Evolutionary conservation across 257 asterid species (phyloP).

Genomic region (Nicotiana attenuata): DNA sequence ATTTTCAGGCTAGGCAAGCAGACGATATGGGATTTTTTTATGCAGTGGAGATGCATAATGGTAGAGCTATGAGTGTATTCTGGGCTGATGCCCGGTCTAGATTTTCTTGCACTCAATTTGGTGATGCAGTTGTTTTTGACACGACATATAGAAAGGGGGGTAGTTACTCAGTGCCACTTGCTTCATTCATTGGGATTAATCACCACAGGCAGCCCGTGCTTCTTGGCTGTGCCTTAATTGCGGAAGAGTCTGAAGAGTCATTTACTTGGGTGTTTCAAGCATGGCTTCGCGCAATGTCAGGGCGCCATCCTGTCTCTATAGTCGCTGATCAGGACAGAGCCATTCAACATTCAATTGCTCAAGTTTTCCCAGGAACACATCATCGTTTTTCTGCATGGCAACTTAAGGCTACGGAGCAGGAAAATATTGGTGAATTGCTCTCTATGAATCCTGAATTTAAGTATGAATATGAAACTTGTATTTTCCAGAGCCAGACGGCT

Average conservation of each 20-base stretch:
- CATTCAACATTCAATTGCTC: conserved; percentile 60
- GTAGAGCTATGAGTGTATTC: conserved; percentile 63
- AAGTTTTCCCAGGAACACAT: conserved; percentile 70
- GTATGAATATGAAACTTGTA: conserved; percentile 71
- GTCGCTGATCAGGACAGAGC: conserved; percentile 76
- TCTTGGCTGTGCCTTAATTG: conserved; percentile 88
- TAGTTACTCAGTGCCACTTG: conserved; percentile 60
- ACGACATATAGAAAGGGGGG: conserved; percentile 64
- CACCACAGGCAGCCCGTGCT: conserved; percentile 90
- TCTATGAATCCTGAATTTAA: conserved; percentile 72
- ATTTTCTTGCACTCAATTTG: conserved; percentile 79
- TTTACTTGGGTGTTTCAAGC: conserved; percentile 86
- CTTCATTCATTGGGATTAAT: conserved; percentile 83
- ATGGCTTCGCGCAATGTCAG: conserved; percentile 79
- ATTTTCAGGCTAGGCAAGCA: conserved; percentile 81
- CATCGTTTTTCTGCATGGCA: conserved; percentile 86
- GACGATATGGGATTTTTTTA: conserved; percentile 88
- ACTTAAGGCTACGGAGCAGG: conserved; percentile 63
- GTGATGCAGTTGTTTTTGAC: conserved; percentile 80
- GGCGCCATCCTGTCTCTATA: conserved; percentile 63
- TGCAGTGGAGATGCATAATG: conserved; percentile 70
- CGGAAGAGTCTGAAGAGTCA: conserved; percentile 88
- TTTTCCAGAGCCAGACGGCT: conserved; percentile 65
- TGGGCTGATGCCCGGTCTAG: conserved; percentile 92
- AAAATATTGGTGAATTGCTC: conserved; percentile 53